phyloP scores from a whole-genome alignment of 306 rosid genomes.

The Ceratonia siliqua region DNA sequence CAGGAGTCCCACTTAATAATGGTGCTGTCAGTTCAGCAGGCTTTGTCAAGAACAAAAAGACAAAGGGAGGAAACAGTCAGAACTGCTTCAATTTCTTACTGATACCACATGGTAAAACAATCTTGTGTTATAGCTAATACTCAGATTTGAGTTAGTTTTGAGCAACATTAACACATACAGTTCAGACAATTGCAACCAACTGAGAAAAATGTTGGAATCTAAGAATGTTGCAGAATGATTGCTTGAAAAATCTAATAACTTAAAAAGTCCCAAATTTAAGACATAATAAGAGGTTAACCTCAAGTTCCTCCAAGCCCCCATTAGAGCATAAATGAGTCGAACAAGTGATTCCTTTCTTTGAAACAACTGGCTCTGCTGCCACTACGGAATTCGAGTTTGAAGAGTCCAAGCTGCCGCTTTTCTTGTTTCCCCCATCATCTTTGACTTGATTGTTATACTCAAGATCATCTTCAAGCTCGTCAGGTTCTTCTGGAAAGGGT shows the following conservation, averaged over 20 bases:
- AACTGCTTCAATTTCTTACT: constrained; percentile 19
- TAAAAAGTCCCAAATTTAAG: constrained; percentile 22
- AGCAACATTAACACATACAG: not conserved
- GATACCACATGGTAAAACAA: not conserved
- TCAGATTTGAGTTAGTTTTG: not conserved
- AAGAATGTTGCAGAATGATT: not conserved
- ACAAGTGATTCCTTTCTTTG: constrained; percentile 39
- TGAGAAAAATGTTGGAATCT: constrained; percentile 10
- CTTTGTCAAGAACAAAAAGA: constrained; percentile 36
- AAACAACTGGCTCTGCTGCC: constrained; percentile 38
- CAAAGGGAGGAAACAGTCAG: constrained; percentile 21
- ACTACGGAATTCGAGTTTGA: constrained; percentile 39
- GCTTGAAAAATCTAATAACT: constrained; percentile 7
- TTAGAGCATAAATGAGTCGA: constrained; percentile 37
- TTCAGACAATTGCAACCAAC: constrained; percentile 25
- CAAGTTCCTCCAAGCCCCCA: constrained; percentile 85
- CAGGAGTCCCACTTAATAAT: constrained; percentile 43
- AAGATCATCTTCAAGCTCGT: constrained; percentile 79
- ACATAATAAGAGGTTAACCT: constrained; percentile 53
- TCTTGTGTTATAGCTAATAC: not conserved
- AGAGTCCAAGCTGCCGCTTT: constrained; percentile 38
- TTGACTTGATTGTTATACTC: constrained; percentile 49
- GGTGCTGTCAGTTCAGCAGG: constrained; percentile 75
- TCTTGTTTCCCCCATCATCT: constrained; percentile 38
- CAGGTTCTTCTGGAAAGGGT: constrained; percentile 56